A percentile compares a stretch with the other conserved stretches of the same genome.
phyloP scores from a whole-genome alignment of 495 filamentous ascomycete genomes.

The Penicillium crystallinum region DNA sequence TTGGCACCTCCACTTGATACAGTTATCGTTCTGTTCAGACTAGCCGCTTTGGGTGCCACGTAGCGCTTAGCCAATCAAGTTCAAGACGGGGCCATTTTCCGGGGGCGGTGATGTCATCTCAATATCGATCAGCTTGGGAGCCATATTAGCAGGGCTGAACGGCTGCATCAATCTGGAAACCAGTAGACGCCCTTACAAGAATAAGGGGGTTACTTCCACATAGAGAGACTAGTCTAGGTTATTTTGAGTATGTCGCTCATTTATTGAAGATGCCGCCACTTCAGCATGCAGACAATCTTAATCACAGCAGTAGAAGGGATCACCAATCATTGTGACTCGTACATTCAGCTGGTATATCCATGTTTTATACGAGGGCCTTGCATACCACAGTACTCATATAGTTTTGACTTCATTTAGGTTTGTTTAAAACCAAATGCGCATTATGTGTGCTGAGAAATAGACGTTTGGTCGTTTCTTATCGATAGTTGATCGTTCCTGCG shows the following conservation, averaged over 20 bases:
- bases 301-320: too few relatives aligned
- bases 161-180: background rate
- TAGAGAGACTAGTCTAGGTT: too few relatives aligned
- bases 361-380: background rate
- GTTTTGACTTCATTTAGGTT: background rate
- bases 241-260: background rate
- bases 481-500: background rate
- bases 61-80: background rate
- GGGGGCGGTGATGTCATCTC: constrained; percentile 2
- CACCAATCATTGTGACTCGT: too few relatives aligned
- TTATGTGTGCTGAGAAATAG: background rate
- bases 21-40: background rate
- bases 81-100: background rate
- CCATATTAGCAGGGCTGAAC: background rate
- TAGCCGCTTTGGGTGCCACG: constrained; percentile 1
- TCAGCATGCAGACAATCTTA: too few relatives aligned
- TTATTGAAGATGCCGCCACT: background rate
- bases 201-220: background rate
- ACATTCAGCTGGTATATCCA: too few relatives aligned
- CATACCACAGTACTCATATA: background rate
- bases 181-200: too few relatives aligned
- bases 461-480: background rate
- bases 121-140: background rate
- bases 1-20: background rate
- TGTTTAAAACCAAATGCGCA: too few relatives aligned